Base-by-base conservation (phyloP, 306 rosid genomes). In the Purshia tridentata region DNA sequence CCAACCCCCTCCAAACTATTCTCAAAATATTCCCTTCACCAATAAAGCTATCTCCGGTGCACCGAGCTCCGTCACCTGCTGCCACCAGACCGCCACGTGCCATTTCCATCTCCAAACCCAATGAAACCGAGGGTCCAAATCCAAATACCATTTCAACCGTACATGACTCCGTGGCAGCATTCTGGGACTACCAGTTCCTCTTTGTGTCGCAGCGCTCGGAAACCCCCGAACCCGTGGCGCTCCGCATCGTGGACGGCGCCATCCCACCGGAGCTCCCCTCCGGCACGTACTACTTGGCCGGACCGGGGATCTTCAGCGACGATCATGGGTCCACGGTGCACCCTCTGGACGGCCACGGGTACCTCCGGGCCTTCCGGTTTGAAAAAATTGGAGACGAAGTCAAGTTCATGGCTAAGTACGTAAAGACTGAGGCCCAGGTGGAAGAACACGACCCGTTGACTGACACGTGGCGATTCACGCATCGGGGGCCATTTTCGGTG, bases 251-350 rank as follows among this genome's bases (percentile, higher is more conserved):
- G 6, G 85, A 88, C 2, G 98, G 98, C 1, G 82, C 63, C 0
- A 64, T 94, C 8, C 98, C 98, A 0, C 0, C 9, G 0, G 89
- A 91, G 72, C 89, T 94, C 14, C 98, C 98, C 0, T 59, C 87
- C 1, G 97, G 98, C 0, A 87, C 97, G 3, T 91, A 94, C 81
- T 94, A 91, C 69, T 72, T 94, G 10, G 73, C 91, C 0, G 97
- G 98, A 12, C 97, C 98, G 0, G 97, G 98, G 20, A 73, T 94
- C 2, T 84, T 94, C 81, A 1, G 80, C 5, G 96, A 94, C 9
- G 98, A 94, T 46, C 96, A 94, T 15, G 98, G 98, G 9, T 94
- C 98, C 4, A 94, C 88, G 4, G 97, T 94, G 45, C 98, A 94
- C 41, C 98, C 98, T 0, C 72, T 91, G 0, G 98, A 94, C 16